Base-by-base conservation (phyloP, 306 rosid genomes). In the Fagus sylvatica region DNA sequence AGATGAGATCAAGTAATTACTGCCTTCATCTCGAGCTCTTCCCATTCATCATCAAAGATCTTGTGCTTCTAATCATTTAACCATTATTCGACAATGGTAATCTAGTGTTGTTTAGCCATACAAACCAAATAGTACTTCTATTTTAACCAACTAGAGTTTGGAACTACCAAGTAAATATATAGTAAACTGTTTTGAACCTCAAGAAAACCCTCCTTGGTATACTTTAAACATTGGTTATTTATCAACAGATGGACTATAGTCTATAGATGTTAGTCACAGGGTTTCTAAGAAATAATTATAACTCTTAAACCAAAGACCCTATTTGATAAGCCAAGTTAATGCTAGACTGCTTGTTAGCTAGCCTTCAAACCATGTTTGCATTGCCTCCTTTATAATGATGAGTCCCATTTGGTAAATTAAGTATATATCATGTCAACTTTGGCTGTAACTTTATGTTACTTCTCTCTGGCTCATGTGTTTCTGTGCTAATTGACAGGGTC, bases 401-500 rank as follows among this genome's bases (percentile, higher is more conserved):
- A 3, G 36, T 70, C 11, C 16, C 30, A 46, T 49, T 71, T 8
- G 42, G 30, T 42, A 12, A 65, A 15, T 77, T 46, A 33, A 68
- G 46, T 54, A 16, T 30, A 65, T 48, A 22, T 22, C 28, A 67
- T 34, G 54, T 76, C 67, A 65, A 53, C 57, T 69, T 67, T 53
- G 32, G 28, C 34, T 12, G 28, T 65, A 57, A 32, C 42, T 9
- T 59, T 78, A 10, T 30, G 11, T 37, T 79, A 22, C 28, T 22
- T 22, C 28, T 32, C 55, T 42, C 77, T 55, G 57, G 57, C 43
- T 48, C 28, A 22, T 68, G 69, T 78, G 43, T 80, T 43, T 55
- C 34, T 77, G 37, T 30, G 15, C 79, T 79, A 72, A 83, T 72
- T 72, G 69, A 66, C 69, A 92, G 98, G 97, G 98, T 46, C 95